Evolutionary conservation across 2,329 filamentous ascomycete species (phyloP).

Genomic region (Cryphonectria carpinicola): DNA sequence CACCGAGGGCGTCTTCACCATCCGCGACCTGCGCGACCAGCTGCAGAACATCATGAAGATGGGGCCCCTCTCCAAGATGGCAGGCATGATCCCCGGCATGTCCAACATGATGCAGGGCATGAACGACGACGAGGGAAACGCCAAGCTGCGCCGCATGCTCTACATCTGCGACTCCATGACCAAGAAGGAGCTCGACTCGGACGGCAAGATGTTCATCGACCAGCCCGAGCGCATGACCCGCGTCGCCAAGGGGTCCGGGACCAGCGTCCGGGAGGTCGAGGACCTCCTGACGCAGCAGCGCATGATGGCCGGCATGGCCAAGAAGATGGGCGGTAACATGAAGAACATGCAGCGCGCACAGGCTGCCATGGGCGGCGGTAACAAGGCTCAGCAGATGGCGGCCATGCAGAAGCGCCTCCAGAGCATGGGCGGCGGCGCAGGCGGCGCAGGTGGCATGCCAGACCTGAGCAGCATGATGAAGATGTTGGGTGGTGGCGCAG

Average conservation of each 20-base stretch:
- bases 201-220: slow-evolving; percentile 92
- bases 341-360: slow-evolving; percentile 97
- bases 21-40: slow-evolving; percentile 92
- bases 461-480: slow-evolving; percentile 89
- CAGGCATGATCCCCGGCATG: slow-evolving; percentile 97
- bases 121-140: slow-evolving; percentile 93
- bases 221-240: slow-evolving; percentile 92
- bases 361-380: slow-evolving; percentile 85
- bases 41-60: slow-evolving; percentile 99
- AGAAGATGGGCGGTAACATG: slow-evolving; percentile 98
- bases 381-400: slow-evolving; percentile 90
- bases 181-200: slow-evolving; percentile 89
- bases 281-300: slow-evolving; percentile 96
- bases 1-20: slow-evolving; percentile 92
- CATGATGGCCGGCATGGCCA: slow-evolving; percentile 99
- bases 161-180: slow-evolving; percentile 99
- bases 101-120: slow-evolving; percentile 92
- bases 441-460: slow-evolving; percentile 69
- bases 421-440: slow-evolving; percentile 81
- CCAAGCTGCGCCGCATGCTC: slow-evolving; percentile 96
- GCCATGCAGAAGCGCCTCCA: slow-evolving; percentile 97
- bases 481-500: slow-evolving; percentile 74
- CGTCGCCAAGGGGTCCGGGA: slow-evolving; percentile 87
- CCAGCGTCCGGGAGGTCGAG: slow-evolving; percentile 89
- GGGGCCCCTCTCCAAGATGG: slow-evolving; percentile 96